These are phyloP conservation scores for Saussurea involucrata DNA, from an alignment of 129 eudicot genomes.

Conservation along the genomic window DNA sequence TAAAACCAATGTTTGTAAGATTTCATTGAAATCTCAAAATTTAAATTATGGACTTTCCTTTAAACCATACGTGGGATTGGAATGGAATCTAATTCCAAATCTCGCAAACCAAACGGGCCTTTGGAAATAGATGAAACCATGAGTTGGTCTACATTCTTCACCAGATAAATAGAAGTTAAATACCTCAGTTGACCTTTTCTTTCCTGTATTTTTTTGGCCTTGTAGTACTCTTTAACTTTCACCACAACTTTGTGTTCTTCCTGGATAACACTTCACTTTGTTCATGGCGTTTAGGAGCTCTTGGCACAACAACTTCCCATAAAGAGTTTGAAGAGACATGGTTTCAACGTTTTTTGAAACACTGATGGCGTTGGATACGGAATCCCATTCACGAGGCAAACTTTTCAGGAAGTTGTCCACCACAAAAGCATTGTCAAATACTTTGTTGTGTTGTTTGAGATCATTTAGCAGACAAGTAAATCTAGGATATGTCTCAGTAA, in stretches of 20 bases:
- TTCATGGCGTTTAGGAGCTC: neutral
- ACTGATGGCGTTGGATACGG: neutral
- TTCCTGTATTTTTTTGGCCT: no score
- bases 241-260: neutral
- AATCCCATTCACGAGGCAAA: neutral
- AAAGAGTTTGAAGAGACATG: neutral
- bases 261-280: no score
- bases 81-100: no score
- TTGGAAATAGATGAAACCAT: neutral
- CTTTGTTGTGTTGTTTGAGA: neutral
- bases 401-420: neutral
- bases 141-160: neutral
- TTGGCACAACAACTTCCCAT: neutral
- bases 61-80: no score
- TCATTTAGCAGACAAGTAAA: neutral
- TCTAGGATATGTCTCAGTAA: neutral
- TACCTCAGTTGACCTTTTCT: neutral
- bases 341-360: neutral
- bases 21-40: neutral
- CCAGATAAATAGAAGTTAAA: neutral
- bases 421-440: neutral
- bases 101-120: neutral
- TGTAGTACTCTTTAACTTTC: neutral
- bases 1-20: neutral
- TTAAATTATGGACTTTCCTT: no score